Evolutionary conservation across 2,329 filamentous ascomycete genomes (phyloP).

Genomic region (Septoria petroselini): DNA sequence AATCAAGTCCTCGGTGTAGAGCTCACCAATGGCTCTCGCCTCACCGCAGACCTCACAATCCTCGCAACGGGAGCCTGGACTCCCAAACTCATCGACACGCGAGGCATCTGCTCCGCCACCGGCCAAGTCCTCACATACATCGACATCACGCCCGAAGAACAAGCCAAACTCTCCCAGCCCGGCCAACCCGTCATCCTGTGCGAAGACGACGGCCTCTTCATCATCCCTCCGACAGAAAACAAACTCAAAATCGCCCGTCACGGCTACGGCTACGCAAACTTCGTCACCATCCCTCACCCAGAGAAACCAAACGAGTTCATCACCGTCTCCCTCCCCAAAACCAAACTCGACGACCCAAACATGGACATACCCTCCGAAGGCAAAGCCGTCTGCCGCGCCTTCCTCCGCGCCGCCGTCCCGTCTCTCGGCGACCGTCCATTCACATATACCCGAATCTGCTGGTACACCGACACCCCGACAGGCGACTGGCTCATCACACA

Average conservation of each 20-base stretch:
- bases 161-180: constrained; percentile 53
- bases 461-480: constrained; percentile 56
- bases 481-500: constrained; percentile 56
- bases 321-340: constrained; percentile 50
- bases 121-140: constrained; percentile 80
- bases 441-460: constrained; percentile 51
- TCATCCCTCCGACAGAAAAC: constrained; percentile 61
- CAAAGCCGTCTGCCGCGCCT: constrained; percentile 58
- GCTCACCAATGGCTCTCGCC: constrained; percentile 49
- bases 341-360: constrained; percentile 44
- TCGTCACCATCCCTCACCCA: constrained; percentile 47
- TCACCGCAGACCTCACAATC: constrained; percentile 69
- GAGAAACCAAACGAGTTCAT: constrained; percentile 42
- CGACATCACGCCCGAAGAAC: constrained; percentile 68
- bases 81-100: constrained; percentile 69
- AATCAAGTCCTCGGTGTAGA: constrained; percentile 56
- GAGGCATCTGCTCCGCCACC: constrained; percentile 72
- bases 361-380: constrained; percentile 57
- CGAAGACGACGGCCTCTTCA: constrained; percentile 67
- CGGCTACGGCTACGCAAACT: constrained; percentile 50
- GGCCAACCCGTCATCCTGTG: constrained; percentile 71
- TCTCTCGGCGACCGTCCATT: constrained; percentile 43
- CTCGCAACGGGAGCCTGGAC: constrained; percentile 89
- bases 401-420: constrained; percentile 55
- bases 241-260: constrained; percentile 52